phyloP scores from a whole-genome alignment of 2,329 filamentous ascomycete species.

The Sclerotiophoma versabilis region DNA sequence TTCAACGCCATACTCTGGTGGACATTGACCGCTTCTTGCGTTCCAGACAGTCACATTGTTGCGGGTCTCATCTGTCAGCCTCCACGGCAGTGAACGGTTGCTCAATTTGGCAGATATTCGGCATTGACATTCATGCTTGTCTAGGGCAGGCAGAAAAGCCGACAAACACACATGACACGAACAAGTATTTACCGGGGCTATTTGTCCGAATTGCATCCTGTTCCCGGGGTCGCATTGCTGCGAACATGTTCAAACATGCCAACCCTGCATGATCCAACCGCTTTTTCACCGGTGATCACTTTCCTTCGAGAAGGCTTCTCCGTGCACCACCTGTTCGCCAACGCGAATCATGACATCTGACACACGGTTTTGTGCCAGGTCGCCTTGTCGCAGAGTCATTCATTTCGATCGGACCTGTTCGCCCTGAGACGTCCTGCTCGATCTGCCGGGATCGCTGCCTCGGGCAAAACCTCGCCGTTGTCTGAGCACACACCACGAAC shows the following conservation, averaged over 20 bases:
- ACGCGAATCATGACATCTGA: slow-evolving; percentile 25
- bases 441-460: slow-evolving; percentile 33
- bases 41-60: not conserved
- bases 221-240: slow-evolving; percentile 26
- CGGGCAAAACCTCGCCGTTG: slow-evolving; percentile 26
- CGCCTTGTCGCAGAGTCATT: slow-evolving; percentile 11
- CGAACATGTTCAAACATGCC: slow-evolving; percentile 39
- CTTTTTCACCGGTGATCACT: slow-evolving; percentile 22
- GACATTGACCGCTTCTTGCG: slow-evolving; percentile 7
- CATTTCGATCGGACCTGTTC: slow-evolving; percentile 8
- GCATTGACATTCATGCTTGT: slow-evolving; percentile 25
- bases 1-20: slow-evolving; percentile 16
- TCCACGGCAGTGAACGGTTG: slow-evolving; percentile 10
- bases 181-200: slow-evolving; percentile 5
- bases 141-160: slow-evolving; percentile 21
- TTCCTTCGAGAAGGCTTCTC: slow-evolving; percentile 34
- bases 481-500: slow-evolving; percentile 24
- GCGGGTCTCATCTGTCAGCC: slow-evolving; percentile 21
- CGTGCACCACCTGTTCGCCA: slow-evolving; percentile 34
- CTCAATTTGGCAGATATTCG: slow-evolving; percentile 27
- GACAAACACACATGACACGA: slow-evolving; percentile 26
- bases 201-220: slow-evolving; percentile 17
- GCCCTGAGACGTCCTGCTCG: slow-evolving; percentile 19
- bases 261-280: slow-evolving; percentile 15
- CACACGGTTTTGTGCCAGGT: slow-evolving; percentile 9